Evolutionary conservation across 2,329 filamentous ascomycete genomes (phyloP), one percentile per base, ranked within the genome.

Genomic region (Ilyonectria destructans): DNA sequence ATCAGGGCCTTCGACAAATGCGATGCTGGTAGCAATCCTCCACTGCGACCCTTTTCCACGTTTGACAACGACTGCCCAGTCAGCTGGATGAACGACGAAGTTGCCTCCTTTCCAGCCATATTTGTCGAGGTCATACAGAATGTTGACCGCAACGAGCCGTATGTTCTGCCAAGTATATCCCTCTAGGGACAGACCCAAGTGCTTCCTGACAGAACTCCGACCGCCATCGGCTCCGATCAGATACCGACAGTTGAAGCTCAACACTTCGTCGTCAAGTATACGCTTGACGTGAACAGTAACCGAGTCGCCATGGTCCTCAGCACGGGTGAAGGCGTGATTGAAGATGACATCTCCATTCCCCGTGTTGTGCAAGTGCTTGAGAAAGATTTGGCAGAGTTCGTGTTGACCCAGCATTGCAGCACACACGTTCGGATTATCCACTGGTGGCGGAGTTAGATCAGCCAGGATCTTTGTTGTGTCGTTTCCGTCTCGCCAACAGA

Each of bases 381-480:
- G 55, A 40, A 57, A 45, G 33, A 46, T 57, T 45, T 57, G 55
- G 55, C 55, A 57, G 29, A 57, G 55, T 29, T 57, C 55, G 33
- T 57, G 55, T 19, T 57, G 55, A 15, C 55, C 55, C 35, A 57
- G 55, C 55, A 57, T 57, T 23, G 55, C 55, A 57, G 55, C 55
- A 45, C 55, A 57, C 19, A 57, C 23, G 55, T 57, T 29, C 43
- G 55, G 55, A 45, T 57, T 57, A 9, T 57, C 21, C 12, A 23
- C n/a, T 19, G 55, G 55, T 29, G 55, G 55, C 21, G 55, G 37
- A 45, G 55, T 57, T 40, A 57, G 19, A 57, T 57, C 35, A 43
- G 37, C 55, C 33, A 57, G 55, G 33, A 57, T 45, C 55, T 57
- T 57, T n/a, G 55, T 29, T 40, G 37, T 57, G 55, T 57, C 55